A percentile compares a stretch with the other conserved stretches of the same genome.
Evolutionary conservation across 2,329 filamentous ascomycete species (phyloP).

Genomic region (Cladophialophora carrionii): DNA sequence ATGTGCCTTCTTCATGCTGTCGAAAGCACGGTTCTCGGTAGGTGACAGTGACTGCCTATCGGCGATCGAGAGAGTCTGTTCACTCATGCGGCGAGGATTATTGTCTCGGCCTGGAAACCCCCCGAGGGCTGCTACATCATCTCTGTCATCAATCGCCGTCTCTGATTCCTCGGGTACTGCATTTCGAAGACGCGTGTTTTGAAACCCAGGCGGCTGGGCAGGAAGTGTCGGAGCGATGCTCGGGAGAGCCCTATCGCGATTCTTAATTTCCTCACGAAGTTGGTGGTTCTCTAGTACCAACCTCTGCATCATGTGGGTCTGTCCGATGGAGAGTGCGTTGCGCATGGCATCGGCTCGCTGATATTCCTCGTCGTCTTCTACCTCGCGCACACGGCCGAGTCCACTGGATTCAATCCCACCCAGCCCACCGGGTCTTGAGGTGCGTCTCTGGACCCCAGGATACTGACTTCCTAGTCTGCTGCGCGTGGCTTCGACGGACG

Average conservation of each 20-base stretch:
- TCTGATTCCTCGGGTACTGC: conserved; percentile 51
- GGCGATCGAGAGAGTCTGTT: conserved; percentile 50
- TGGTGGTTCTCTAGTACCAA: conserved; percentile 53
- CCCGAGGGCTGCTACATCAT: conserved; percentile 45
- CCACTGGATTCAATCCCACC: conserved; percentile 52
- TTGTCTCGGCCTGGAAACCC: conserved; percentile 46
- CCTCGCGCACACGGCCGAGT: conserved; percentile 53
- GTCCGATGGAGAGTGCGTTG: conserved; percentile 47
- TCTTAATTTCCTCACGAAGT: conserved; percentile 50
- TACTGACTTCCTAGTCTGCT: conserved; percentile 55
- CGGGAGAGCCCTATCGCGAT: conserved; percentile 49
- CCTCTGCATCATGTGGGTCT: conserved; percentile 53
- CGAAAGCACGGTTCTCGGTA: conserved; percentile 50
- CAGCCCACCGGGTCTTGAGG: conserved; percentile 62
- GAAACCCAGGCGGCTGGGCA: conserved; percentile 41
- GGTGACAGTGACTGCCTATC: conserved; percentile 46
- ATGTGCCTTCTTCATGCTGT: conserved; percentile 53
- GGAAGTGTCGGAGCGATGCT: conserved; percentile 44
- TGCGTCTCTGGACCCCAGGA: conserved; percentile 75
- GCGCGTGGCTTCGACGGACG: conserved; percentile 42
- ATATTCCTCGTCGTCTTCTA: conserved; percentile 52
- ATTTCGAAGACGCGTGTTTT: conserved; percentile 47
- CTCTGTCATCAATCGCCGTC: conserved; percentile 50
- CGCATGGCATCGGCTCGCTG: conserved; percentile 38
- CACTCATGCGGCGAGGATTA: conserved; percentile 47